Evolutionary conservation across 495 filamentous ascomycete genomes (phyloP).

Genomic region (Lophiotrema nucula): DNA sequence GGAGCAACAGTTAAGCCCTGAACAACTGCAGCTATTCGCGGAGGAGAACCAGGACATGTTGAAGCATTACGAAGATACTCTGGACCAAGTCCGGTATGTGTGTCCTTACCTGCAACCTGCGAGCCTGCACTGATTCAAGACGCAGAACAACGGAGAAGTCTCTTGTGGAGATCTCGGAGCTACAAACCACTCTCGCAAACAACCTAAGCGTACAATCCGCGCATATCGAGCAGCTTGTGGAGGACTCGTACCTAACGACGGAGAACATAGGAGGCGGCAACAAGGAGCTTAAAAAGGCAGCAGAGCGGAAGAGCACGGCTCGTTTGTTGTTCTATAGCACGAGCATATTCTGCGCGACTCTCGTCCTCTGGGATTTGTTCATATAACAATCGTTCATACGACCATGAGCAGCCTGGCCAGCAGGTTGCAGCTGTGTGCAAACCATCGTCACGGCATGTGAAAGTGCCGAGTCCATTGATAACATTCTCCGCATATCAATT

Average conservation of each 20-base stretch:
- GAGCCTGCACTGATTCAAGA: not conserved
- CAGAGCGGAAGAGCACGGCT: constrained; percentile 76
- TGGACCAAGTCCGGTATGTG: constrained; percentile 82
- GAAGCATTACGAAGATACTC: constrained; percentile 82
- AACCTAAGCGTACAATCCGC: constrained; percentile 83
- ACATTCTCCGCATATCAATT: too few relatives aligned
- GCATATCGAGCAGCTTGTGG: constrained; percentile 83
- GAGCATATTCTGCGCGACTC: constrained; percentile 71
- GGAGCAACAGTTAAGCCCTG: constrained; percentile 65
- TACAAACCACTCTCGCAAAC: constrained; percentile 81
- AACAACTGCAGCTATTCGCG: constrained; percentile 90
- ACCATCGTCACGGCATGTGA: not conserved
- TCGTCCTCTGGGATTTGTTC: constrained; percentile 92
- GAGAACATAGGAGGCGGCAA: constrained; percentile 90
- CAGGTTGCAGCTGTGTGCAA: not conserved
- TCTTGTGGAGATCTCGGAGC: constrained; percentile 85
- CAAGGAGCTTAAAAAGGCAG: constrained; percentile 83
- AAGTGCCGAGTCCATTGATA: not conserved
- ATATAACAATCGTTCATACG: constrained; percentile 54
- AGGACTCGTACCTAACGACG: constrained; percentile 73
- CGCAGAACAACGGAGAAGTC: constrained; percentile 83
- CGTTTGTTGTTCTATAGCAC: constrained; percentile 87
- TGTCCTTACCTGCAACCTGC: not conserved
- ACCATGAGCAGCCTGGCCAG: not conserved
- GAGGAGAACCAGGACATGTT: constrained; percentile 91